Percentiles rank a stretch among this genome's conserved stretches.
phyloP scores from a whole-genome alignment of 495 filamentous ascomycete genomes.

The Trichoderma virens region DNA sequence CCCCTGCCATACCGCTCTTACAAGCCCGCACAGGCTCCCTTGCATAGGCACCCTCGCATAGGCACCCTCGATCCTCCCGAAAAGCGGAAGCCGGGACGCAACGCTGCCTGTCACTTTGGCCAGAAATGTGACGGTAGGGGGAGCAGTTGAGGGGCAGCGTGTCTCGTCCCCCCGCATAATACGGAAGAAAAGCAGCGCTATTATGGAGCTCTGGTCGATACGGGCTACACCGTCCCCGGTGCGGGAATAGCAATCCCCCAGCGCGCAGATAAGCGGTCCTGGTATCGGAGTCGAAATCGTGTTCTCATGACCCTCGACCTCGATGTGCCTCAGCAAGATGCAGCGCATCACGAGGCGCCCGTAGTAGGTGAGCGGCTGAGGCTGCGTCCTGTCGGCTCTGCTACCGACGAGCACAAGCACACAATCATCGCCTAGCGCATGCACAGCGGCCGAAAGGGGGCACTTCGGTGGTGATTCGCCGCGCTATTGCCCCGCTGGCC shows the following conservation, averaged over 20 bases:
- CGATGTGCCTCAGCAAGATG: background rate
- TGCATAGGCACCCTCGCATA: background rate
- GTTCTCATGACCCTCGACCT: slow-evolving; percentile 2
- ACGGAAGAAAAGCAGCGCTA: background rate
- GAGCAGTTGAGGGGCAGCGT: background rate
- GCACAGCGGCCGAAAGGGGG: background rate
- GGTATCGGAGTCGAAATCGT: background rate
- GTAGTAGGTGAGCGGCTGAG: background rate
- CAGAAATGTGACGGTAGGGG: background rate
- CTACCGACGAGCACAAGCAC: background rate
- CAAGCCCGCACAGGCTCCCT: background rate
- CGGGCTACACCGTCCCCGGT: background rate
- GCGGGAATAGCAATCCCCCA: slow-evolving; percentile 1
- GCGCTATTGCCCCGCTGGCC: background rate
- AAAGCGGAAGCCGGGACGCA: background rate
- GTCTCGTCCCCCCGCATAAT: background rate
- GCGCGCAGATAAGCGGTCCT: background rate
- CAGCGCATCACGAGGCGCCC: background rate
- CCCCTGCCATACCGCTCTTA: background rate
- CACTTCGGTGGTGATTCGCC: background rate
- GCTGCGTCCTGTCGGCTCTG: background rate
- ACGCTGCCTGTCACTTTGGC: background rate
- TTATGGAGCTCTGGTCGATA: background rate
- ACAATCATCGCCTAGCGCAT: background rate
- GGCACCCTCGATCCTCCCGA: background rate